Percentiles rank a stretch among this genome's conserved stretches.
These are phyloP conservation scores for Cryptococcus sp. DNA, from an alignment of 1,284 basidiomycete genomes.

Conservation along the genomic window DNA sequence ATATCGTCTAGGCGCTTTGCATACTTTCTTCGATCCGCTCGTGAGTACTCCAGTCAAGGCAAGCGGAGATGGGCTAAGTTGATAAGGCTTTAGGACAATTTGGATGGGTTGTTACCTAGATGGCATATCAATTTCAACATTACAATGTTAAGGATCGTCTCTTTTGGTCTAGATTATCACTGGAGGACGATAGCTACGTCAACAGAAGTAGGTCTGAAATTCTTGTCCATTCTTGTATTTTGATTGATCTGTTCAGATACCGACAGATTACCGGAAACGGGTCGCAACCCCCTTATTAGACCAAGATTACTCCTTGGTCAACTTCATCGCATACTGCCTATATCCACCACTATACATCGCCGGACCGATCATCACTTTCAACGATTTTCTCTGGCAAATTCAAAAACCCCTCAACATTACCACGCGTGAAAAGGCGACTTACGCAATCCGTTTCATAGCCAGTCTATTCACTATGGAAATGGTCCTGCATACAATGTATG, in stretches of 20 bases:
- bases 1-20: constrained; percentile 62
- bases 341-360: constrained; percentile 95
- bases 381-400: constrained; percentile 84
- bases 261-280: constrained; percentile 51
- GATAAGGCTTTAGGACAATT: constrained; percentile 55
- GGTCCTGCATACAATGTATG: constrained; percentile 90
- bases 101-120: constrained; percentile 65
- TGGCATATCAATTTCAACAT: constrained; percentile 98
- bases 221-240: background rate
- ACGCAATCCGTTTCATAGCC: constrained; percentile 66
- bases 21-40: constrained; percentile 55
- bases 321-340: constrained; percentile 69
- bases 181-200: constrained; percentile 55
- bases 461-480: constrained; percentile 83
- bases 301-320: constrained; percentile 55
- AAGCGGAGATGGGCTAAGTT: background rate
- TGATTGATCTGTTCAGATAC: constrained; percentile 5
- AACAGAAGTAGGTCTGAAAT: background rate
- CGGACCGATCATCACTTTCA: constrained; percentile 94
- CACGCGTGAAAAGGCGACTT: constrained; percentile 49
- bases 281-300: constrained; percentile 50
- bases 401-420: constrained; percentile 51
- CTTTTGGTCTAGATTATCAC: constrained; percentile 86
- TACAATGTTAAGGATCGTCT: constrained; percentile 88
- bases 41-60: constrained; percentile 44